Evolutionary conservation across 352 stramenopile species (phyloP), one percentile per base, ranked within the genome.

Genomic region (Phytophthora citricola): DNA sequence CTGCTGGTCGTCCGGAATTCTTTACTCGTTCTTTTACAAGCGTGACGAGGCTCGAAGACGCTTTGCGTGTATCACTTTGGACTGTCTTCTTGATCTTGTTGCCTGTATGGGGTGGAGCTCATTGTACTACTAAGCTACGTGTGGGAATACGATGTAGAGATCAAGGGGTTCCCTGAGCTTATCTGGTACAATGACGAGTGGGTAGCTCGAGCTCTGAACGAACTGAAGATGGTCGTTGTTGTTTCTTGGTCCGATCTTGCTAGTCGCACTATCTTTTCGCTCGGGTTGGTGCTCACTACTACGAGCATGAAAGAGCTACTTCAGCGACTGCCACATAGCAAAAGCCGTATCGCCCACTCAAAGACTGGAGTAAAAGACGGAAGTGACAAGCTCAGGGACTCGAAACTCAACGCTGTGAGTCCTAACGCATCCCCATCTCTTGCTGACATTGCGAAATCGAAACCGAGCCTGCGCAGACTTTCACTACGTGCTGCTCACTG

Each of bases 151-250:
- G 24, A 62, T 20, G 15, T 27, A 7, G 5, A 26, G 0, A 8
- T 55, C 1, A 8, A 11, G 3, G 59, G 66, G 2, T 77, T 77
- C 24, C 32, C 50, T 3, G 26, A 48, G 5, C 10, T 46, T 26
- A 17, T 60, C 5, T 78, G 70, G 65, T 72, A 71, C 43, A 24
- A 78, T 22, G 70, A 75, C 47, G 53, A 69, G 26, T 78, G 71
- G 66, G 26, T 60, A 0, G 66, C 62, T 5, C 57, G 58, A 26
- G 63, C 63, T 12, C 41, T 75, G 5, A 73, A 75, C 38, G 61
- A 78, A 55, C 52, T 78, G 5, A 56, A 66, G 26, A 70, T 75
- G 45, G 56, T 78, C 7, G 41, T 73, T 8, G 59, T 78, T 0
- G 53, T 75, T 27, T 78, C 70, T 1, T 72, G 66, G 48, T 56